Conservation (phyloP, 78 protist genomes). For the Thecamonas trahens region DNA sequence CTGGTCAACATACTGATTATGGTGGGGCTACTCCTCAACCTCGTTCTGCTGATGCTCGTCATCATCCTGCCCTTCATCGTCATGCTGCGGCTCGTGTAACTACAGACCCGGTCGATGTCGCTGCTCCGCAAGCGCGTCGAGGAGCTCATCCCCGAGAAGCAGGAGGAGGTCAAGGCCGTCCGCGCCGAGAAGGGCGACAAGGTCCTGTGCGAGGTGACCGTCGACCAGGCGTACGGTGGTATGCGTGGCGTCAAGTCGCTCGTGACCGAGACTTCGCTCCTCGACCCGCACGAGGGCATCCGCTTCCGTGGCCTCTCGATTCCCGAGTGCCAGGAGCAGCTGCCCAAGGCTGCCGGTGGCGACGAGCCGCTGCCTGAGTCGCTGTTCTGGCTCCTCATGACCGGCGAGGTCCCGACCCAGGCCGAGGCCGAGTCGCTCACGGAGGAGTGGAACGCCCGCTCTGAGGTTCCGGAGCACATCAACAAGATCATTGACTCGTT, state of each 20-base stretch:
- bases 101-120: neutral
- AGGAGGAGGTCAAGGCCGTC: conserved; percentile 59
- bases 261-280: conserved; percentile 85
- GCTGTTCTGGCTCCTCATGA: conserved; percentile 85
- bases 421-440: conserved; percentile 43
- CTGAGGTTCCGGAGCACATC: conserved; percentile 54
- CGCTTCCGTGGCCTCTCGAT: conserved; percentile 9
- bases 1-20: too few relatives aligned
- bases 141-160: conserved; percentile 66
- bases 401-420: conserved; percentile 90
- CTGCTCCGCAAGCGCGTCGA: conserved; percentile 52
- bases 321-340: conserved; percentile 77
- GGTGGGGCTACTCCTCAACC: too few relatives aligned
- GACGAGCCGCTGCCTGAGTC: conserved; percentile 91
- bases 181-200: conserved; percentile 53
- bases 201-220: conserved; percentile 65
- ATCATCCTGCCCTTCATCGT: too few relatives aligned
- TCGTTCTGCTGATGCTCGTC: too few relatives aligned
- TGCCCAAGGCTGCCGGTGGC: conserved; percentile 83
- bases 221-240: conserved; percentile 87
- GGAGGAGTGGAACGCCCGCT: conserved; percentile 16
- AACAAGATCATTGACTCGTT: conserved; percentile 55
- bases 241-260: conserved; percentile 89
- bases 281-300: conserved; percentile 74
- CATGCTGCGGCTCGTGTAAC: too few relatives aligned